Evolutionary conservation across 495 filamentous ascomycete species (phyloP), one percentile per base, ranked within the genome.

Genomic region (Astrothelium subdiscretum): DNA sequence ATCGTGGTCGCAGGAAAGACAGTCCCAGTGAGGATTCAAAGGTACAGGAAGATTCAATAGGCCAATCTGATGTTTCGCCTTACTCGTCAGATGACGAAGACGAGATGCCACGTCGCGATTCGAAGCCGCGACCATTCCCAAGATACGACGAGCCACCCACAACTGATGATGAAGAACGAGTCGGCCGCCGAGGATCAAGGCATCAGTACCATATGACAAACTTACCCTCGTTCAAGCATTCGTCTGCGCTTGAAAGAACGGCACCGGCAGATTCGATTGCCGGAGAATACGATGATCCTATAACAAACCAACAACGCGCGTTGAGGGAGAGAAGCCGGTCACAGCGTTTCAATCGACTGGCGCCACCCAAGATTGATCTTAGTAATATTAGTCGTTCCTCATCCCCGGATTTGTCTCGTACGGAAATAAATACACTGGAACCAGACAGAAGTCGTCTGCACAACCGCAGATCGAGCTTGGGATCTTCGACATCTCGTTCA

Each of bases 331-430:
- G 57, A 57, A 69, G 66, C 38, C 66, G 69, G 29, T 67, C 69
- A 10, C 26, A 63, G 12, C 65, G 71, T 2, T 73, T 74, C 60
- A 79, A 85, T 31, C 72, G 76, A 5, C 77, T 87, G 57, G 81
- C 84, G 62, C 83, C 84, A 13, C 85, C 86, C 3, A 76, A 77
- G 52, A 84, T 88, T 63, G 82, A 88, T 61, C 70, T 88, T 38
- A 54, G 48, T 24, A 54, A 20, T 29, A 29, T 54, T 2, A 54
- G 48, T 15, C 48, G 48, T 15, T 54, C 48, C 8, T 54, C 48
- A 27, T 54, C 48, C 5, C 48, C 48, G 8, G 48, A 15, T 3
- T 1, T 54, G 1, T 0, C 20, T 5, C 48, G 48, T 3, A 26
- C 48, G 15, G 48, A 54, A 15, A 4, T 8, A 10, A 54, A 54